Evolutionary conservation across 306 rosid genomes (phyloP).

Genomic region (Lotus japonicus): DNA sequence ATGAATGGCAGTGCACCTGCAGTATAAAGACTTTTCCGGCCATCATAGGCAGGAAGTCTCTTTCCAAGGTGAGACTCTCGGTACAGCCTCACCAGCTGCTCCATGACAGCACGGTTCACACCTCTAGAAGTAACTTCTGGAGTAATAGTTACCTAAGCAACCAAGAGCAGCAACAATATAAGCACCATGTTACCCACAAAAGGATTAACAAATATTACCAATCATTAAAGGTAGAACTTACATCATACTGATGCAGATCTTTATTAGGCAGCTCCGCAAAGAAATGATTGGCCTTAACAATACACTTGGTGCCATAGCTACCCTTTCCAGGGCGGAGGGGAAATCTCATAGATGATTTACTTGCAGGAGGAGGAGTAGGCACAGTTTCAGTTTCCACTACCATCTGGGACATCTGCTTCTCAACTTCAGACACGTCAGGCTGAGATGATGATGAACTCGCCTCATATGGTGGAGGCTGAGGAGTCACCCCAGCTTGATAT

Average conservation of each 20-base stretch:
- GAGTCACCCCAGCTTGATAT: slow-evolving; percentile 49
- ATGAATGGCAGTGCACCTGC: slow-evolving; percentile 89
- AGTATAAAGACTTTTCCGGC: slow-evolving; percentile 89
- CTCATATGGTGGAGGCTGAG: slow-evolving; percentile 45
- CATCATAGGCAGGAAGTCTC: slow-evolving; percentile 95
- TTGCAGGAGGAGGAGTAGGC: slow-evolving; percentile 42
- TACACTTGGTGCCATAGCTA: slow-evolving; percentile 46
- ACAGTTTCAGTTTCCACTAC: slow-evolving; percentile 36
- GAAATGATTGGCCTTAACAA: slow-evolving; percentile 92
- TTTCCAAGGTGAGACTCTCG: slow-evolving; percentile 72
- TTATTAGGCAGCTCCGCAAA: slow-evolving; percentile 84
- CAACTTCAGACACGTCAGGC: slow-evolving; percentile 35
- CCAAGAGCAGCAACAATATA: neutral
- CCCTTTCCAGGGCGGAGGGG: slow-evolving; percentile 97
- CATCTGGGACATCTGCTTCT: slow-evolving; percentile 31
- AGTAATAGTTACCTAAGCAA: slow-evolving; percentile 68
- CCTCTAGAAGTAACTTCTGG: slow-evolving; percentile 86
- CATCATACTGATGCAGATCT: slow-evolving; percentile 96
- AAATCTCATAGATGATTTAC: slow-evolving; percentile 84
- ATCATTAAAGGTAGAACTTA: slow-evolving; percentile 32
- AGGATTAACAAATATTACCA: neutral
- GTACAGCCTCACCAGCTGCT: slow-evolving; percentile 58
- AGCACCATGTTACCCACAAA: neutral
- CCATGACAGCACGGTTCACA: slow-evolving; percentile 90
- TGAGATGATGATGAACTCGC: slow-evolving; percentile 65